Percentiles rank a stretch among this genome's conserved stretches.
These are phyloP conservation scores for Cetradonia linearis DNA, from an alignment of 495 filamentous ascomycete species.

Conservation along the genomic window DNA sequence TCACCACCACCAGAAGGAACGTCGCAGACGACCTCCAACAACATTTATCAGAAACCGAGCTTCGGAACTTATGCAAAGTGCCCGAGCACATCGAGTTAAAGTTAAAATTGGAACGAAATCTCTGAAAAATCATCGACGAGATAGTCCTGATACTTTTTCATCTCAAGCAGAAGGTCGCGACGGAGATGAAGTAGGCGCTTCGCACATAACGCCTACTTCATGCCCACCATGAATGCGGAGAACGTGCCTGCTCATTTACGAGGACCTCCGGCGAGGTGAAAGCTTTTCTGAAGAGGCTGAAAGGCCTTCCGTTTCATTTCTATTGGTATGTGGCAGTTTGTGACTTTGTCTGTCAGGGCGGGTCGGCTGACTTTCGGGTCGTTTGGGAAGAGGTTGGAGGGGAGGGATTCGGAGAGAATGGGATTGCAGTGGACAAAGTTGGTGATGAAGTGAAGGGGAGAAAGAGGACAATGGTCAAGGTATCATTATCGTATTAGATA, in stretches of 20 bases:
- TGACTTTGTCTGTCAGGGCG: neutral
- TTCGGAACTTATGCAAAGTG: too few relatives aligned
- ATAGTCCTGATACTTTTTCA: neutral
- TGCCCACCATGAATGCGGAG: neutral
- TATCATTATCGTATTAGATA: neutral
- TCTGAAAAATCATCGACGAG: neutral
- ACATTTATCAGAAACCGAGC: too few relatives aligned
- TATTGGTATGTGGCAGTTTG: neutral
- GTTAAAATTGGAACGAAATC: neutral
- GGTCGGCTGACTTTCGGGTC: neutral
- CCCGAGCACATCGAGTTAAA: too few relatives aligned
- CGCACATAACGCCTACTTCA: neutral
- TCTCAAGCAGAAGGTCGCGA: neutral
- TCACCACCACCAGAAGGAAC: too few relatives aligned
- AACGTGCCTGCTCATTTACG: neutral
- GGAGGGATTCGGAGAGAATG: neutral
- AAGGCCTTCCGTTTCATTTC: neutral
- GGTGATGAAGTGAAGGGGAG: too few relatives aligned
- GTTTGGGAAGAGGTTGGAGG: neutral
- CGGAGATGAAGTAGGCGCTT: neutral
- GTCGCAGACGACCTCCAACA: too few relatives aligned
- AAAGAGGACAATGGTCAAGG: too few relatives aligned
- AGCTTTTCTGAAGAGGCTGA: neutral
- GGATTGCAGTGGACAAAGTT: neutral
- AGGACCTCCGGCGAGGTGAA: neutral